phyloP scores from a whole-genome alignment of 177 flowering plant genomes.

The Vitis hybrid region DNA sequence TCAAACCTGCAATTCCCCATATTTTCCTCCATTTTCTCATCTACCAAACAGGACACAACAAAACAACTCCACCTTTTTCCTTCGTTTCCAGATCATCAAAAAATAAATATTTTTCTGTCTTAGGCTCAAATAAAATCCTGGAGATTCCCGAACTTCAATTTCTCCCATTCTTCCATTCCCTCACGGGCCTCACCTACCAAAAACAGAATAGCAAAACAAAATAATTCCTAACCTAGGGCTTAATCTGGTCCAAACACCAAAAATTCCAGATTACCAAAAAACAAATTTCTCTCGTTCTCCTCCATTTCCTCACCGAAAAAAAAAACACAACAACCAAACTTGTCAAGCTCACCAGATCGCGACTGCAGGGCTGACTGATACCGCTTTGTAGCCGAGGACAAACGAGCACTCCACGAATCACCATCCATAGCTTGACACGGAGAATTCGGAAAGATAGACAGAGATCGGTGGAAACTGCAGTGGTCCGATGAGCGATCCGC shows the following conservation, averaged over 20 bases:
- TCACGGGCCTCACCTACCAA: not conserved
- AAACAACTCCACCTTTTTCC: not conserved
- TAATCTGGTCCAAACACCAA: not conserved
- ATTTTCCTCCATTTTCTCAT: not conserved
- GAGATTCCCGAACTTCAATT: too few species aligned
- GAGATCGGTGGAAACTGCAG: too few species aligned
- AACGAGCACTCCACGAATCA: constrained; percentile 70
- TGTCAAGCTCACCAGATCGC: constrained; percentile 54
- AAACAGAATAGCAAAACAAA: not conserved
- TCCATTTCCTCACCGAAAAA: not conserved
- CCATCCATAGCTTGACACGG: constrained; percentile 47
- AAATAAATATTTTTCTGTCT: too few species aligned
- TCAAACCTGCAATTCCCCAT: not conserved
- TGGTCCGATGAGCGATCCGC: not conserved
- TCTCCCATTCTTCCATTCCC: too few species aligned
- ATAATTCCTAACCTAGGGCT: not conserved
- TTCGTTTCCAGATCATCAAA: too few species aligned
- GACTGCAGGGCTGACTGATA: constrained; percentile 66
- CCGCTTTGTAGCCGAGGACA: constrained; percentile 62
- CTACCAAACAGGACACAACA: not conserved
- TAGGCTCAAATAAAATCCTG: too few species aligned
- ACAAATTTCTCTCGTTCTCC: not conserved
- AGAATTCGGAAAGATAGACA: not conserved
- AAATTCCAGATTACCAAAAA: not conserved
- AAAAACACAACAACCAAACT: not conserved